These are phyloP conservation scores for Tricholomella constricta DNA, from an alignment of 768 basidiomycete species.

Conservation along the genomic window DNA sequence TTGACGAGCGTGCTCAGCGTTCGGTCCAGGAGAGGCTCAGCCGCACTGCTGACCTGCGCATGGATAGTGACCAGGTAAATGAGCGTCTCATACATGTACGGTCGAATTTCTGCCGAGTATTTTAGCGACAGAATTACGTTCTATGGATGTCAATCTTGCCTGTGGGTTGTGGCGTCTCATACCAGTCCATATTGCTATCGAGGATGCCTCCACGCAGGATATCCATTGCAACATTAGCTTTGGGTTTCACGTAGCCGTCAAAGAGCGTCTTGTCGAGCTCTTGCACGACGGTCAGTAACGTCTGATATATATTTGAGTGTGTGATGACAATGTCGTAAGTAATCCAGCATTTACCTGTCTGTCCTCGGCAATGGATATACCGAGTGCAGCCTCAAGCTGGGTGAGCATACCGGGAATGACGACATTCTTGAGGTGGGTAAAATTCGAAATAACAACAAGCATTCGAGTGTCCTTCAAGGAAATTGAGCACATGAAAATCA, in stretches of 20 bases:
- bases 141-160: constrained; percentile 47
- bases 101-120: constrained; percentile 71
- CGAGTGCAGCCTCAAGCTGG: constrained; percentile 78
- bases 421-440: constrained; percentile 68
- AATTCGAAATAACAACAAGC: constrained; percentile 87
- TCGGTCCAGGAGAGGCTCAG: constrained; percentile 81
- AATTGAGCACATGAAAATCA: neutral
- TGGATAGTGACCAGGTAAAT: constrained; percentile 91
- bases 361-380: constrained; percentile 71
- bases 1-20: constrained; percentile 80
- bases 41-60: constrained; percentile 81
- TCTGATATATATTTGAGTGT: constrained; percentile 38
- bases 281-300: constrained; percentile 73
- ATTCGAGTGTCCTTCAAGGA: constrained; percentile 76
- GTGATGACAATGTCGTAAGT: neutral
- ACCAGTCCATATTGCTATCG: constrained; percentile 87
- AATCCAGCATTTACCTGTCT: constrained; percentile 50
- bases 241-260: constrained; percentile 83
- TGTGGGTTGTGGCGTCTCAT: constrained; percentile 87
- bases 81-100: constrained; percentile 90
- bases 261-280: constrained; percentile 90
- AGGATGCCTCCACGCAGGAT: constrained; percentile 82
- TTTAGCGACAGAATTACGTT: neutral
- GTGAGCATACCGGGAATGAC: constrained; percentile 79
- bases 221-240: constrained; percentile 63